Conservation (phyloP, 768 basidiomycete species). For the Wakefieldia striispora region DNA sequence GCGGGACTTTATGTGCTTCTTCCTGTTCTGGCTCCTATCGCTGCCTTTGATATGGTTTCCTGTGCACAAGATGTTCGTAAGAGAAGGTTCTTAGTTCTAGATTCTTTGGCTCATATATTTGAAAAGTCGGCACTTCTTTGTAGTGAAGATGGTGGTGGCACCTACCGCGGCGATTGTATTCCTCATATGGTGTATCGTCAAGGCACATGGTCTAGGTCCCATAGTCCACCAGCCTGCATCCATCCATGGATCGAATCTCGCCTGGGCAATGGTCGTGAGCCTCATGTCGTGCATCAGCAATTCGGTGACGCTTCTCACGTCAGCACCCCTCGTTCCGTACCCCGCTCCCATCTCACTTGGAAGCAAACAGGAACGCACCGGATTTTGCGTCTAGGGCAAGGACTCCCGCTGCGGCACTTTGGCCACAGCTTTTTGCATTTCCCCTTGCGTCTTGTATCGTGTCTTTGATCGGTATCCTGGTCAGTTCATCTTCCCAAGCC, state of each 20-base stretch:
- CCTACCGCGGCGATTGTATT: conserved; percentile 69
- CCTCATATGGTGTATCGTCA: conserved; percentile 76
- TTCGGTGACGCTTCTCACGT: conserved; percentile 73
- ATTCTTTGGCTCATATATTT: conserved; percentile 9
- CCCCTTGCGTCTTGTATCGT: conserved; percentile 73
- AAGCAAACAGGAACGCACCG: conserved; percentile 56
- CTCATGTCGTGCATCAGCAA: conserved; percentile 80
- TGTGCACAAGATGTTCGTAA: conserved; percentile 70
- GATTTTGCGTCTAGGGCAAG: conserved; percentile 69
- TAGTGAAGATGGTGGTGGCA: conserved; percentile 69
- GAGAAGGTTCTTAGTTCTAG: conserved; percentile 6
- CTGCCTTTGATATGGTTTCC: conserved; percentile 82
- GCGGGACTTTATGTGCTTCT: conserved; percentile 77
- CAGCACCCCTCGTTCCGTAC: conserved; percentile 24
- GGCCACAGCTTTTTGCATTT: conserved; percentile 67
- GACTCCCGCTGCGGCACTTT: conserved; percentile 55
- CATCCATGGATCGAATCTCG: conserved; percentile 63
- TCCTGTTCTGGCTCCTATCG: conserved; percentile 82
- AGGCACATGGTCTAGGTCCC: conserved; percentile 75
- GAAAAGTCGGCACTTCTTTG: conserved; percentile 71
- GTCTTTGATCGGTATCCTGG: conserved; percentile 78
- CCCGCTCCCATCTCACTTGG: conserved; percentile 13
- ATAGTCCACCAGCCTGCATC: conserved; percentile 64
- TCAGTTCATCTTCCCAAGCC: conserved; percentile 71
- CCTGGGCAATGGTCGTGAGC: conserved; percentile 73